A percentile compares a stretch with the other conserved stretches of the same genome.
Evolutionary conservation across 2,329 filamentous ascomycete genomes (phyloP).

Genomic region (Curvularia lunata): DNA sequence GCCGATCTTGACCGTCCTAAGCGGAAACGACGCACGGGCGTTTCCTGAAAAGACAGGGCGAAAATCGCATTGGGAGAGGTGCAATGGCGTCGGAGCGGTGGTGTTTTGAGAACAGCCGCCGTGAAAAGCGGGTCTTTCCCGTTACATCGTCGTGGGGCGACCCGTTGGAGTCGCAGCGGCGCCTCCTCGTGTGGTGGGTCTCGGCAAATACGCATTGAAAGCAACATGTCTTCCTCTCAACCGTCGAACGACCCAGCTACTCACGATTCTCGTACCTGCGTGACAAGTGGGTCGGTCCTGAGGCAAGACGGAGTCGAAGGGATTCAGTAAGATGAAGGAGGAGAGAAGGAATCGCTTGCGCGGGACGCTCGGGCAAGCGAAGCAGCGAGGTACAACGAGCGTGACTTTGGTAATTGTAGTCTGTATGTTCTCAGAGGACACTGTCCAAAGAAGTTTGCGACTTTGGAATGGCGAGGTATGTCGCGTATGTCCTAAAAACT

Average conservation of each 20-base stretch:
- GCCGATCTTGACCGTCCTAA: constrained; percentile 16
- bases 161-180: constrained; percentile 12
- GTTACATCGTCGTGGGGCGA: constrained; percentile 23
- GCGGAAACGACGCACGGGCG: constrained; percentile 12
- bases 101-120: constrained; percentile 30
- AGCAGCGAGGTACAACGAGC: background rate
- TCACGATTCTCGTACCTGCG: background rate
- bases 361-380: background rate
- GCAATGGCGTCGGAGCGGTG: constrained; percentile 16
- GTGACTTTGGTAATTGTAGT: background rate
- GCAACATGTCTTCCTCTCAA: background rate
- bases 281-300: background rate
- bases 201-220: constrained; percentile 6
- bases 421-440: background rate
- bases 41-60: background rate
- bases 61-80: constrained; percentile 3
- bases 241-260: background rate
- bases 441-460: background rate
- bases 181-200: constrained; percentile 6
- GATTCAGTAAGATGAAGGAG: constrained; percentile 1
- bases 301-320: background rate
- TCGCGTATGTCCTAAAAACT: background rate
- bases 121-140: constrained; percentile 17
- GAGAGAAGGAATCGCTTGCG: background rate
- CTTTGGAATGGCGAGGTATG: background rate